Base-by-base conservation (phyloP, 768 basidiomycete genomes). In the Phaeotremella fagi region DNA sequence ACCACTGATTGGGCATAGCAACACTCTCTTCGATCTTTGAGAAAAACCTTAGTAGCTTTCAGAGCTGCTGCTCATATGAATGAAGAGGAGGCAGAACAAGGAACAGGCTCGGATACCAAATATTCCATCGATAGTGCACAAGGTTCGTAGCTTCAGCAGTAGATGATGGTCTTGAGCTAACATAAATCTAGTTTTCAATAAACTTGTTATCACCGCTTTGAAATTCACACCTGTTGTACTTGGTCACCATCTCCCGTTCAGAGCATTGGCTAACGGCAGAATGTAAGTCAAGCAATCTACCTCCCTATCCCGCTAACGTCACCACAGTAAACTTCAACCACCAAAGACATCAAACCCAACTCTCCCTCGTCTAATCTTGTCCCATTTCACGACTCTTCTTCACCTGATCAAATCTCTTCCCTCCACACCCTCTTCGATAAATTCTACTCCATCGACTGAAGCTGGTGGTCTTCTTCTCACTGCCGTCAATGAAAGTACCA, bases 151-250 rank as follows among this genome's bases (percentile, higher is more conserved):
- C 28, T 35, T 5, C 18, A n/a, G n/a, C 22, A 28, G 35, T 35
- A 27, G 42, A 27, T 1, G 14, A 15, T 24, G 31, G 7, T 35
- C 36, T 18, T 27, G 18, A 49, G 54, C 50, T 64, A 28, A 63
- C 50, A 23, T 36, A 27, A 48, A 48, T 16, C 48, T 55, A 94
- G 91, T 97, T n/a, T 98, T 92, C 77, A 86, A 85, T 78, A 95
- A 97, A 77, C 80, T 98, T 20, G 79, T 99, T 38, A 82, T 82
- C 11, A 94, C 92, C 0, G 77, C 90, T 1, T 78, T 99, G 24
- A 83, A 83, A 66, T 99, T 88, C 75, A 92, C 92, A 0, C 92
- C 95, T 1, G 80, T 97, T 35, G 80, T 97, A 6, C 80, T 99
- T 16, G 80, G 82, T 45, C 85, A 92, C 66, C 92, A 97, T 63